Conservation (phyloP, 768 basidiomycete species). For the Agrocybe praecox region DNA sequence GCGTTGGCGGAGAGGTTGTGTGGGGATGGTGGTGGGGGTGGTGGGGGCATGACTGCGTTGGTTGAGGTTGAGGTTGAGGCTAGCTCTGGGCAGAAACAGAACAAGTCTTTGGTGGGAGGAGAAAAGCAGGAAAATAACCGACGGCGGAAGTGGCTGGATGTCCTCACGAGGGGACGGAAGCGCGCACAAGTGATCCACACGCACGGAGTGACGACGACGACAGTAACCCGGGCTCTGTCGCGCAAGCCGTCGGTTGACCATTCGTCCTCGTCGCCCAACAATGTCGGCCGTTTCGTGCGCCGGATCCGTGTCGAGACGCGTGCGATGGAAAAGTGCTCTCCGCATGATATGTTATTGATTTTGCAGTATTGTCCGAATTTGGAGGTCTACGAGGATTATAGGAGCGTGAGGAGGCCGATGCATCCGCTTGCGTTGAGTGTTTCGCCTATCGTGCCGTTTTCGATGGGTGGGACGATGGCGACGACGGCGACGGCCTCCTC, state of each 20-base stretch:
- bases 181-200: too few relatives aligned
- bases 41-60: neutral
- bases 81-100: neutral
- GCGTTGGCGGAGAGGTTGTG: conserved; percentile 23
- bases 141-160: neutral
- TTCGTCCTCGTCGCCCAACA: conserved; percentile 34
- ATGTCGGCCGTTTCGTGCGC: conserved; percentile 41
- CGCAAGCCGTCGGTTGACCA: conserved; percentile 28
- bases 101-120: neutral
- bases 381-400: conserved; percentile 63
- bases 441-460: conserved; percentile 23
- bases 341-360: conserved; percentile 66
- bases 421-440: conserved; percentile 18
- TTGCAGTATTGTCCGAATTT: conserved; percentile 65
- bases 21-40: conserved; percentile 13
- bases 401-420: conserved; percentile 55
- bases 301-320: conserved; percentile 74
- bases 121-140: neutral
- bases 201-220: neutral
- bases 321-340: conserved; percentile 62
- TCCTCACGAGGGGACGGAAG: neutral
- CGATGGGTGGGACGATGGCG: too few relatives aligned
- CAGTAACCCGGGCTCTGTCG: conserved; percentile 32
- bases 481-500: conserved; percentile 20
- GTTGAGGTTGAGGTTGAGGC: neutral